Conservation (phyloP, 768 basidiomycete genomes). For the Leucosporidium yakuticum region DNA sequence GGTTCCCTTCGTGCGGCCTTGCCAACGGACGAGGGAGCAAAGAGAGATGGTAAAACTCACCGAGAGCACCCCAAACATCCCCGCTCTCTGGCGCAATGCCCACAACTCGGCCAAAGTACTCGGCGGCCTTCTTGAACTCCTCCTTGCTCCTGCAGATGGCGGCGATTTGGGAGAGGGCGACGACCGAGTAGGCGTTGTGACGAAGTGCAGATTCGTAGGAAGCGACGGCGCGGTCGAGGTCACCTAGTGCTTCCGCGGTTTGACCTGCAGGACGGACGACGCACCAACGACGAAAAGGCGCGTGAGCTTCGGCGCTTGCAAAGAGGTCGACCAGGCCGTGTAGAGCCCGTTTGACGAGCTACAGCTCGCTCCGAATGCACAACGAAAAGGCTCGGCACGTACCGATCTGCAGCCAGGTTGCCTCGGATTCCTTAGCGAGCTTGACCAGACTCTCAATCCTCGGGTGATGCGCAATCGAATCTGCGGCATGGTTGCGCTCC, state of each 20-base stretch:
- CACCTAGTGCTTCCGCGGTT: constrained; percentile 90
- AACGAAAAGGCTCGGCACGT: neutral
- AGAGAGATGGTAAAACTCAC: constrained; percentile 43
- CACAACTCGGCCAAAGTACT: constrained; percentile 91
- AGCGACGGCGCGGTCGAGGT: constrained; percentile 82
- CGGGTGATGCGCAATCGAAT: constrained; percentile 32
- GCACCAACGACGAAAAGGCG: neutral
- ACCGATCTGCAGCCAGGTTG: constrained; percentile 38
- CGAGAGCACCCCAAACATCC: constrained; percentile 96
- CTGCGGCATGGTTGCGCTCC: constrained; percentile 34
- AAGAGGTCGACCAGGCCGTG: neutral
- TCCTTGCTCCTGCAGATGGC: constrained; percentile 96
- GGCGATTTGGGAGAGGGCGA: constrained; percentile 87
- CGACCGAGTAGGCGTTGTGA: constrained; percentile 85
- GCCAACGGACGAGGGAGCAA: neutral
- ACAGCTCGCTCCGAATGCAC: too few relatives aligned
- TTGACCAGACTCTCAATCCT: constrained; percentile 33
- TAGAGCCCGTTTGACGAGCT: neutral
- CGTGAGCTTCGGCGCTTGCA: neutral
- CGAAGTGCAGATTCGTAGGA: constrained; percentile 93
- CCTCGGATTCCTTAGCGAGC: constrained; percentile 37
- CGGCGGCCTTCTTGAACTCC: constrained; percentile 94
- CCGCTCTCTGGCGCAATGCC: constrained; percentile 89
- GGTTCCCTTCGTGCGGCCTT: neutral
- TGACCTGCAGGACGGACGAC: constrained; percentile 55